Base-by-base conservation (phyloP, 1,139 yeast species). In the Suhomyces anneliseae region DNA sequence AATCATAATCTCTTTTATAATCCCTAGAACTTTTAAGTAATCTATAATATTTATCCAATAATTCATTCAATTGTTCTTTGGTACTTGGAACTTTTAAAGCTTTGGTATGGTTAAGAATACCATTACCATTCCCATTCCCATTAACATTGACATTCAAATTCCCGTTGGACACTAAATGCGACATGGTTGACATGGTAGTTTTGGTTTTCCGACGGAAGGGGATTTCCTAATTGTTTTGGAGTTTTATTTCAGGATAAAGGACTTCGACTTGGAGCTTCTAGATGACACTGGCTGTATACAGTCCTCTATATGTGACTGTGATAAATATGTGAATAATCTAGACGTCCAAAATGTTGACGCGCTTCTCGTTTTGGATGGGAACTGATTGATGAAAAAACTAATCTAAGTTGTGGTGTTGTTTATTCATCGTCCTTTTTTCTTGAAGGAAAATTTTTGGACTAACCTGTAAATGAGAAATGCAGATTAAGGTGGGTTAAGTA, bases 1-100 rank as follows among this genome's bases (percentile, higher is more conserved):
- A 27, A 8, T 41, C 45, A 29, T 35, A 37, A 40, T 48, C 39
- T 53, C 61, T 35, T 36, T 53, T 50, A 27, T 58, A 55, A 10
- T 60, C 64, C 36, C 53, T 54, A n/a, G 61, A 49, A 12, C 54
- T 50, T 32, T 57, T 60, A 47, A 59, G 53, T 41, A 69, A 57
- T 37, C 54, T 55, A 46, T 69, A 69, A 57, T 73, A 74, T 42
- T 66, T 63, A 38, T 61, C 61, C 37, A 74, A 58, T 26, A 73
- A 54, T 31, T 58, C 63, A 41, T 57, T 62, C 47, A 74, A 65
- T 39, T 72, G 68, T 34, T 62, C 63, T 48, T 60, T 68, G 4
- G 70, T 52, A 36, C 54, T 53, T 5, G 78, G 79, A 31, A 60
- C 34, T 10, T 19, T 31, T 32, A 35, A 34, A 19, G 24, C 24